phyloP scores from a whole-genome alignment of 139 green algal genomes.

The Chlamydomonas schloesseri region DNA sequence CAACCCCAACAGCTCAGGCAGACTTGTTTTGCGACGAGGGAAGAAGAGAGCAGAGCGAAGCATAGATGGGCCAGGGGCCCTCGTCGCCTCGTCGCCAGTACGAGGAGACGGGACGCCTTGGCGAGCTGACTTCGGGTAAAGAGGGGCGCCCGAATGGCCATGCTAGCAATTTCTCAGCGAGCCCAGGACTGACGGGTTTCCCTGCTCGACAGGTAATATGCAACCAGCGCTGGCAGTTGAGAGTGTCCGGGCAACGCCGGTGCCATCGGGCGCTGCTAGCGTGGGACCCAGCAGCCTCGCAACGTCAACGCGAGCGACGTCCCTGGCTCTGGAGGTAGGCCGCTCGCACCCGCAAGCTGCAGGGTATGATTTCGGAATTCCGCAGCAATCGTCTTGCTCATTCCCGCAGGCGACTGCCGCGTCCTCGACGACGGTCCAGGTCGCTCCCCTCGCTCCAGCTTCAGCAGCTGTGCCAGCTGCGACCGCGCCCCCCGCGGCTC shows the following conservation, averaged over 20 bases:
- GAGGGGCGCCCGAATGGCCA: too few species aligned
- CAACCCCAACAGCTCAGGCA: too few species aligned
- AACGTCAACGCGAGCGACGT: conserved; percentile 25
- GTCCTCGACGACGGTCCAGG: neutral
- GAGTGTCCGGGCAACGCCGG: neutral
- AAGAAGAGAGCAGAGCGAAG: too few species aligned
- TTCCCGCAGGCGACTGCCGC: neutral
- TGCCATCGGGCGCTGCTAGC: neutral
- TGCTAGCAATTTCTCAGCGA: neutral
- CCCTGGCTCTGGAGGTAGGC: conserved; percentile 19
- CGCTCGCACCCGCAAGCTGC: neutral
- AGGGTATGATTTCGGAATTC: neutral
- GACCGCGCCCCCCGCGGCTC: neutral
- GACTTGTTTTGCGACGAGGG: too few species aligned
- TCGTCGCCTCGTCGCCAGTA: conserved; percentile 38
- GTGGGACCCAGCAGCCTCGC: neutral
- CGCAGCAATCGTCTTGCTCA: neutral
- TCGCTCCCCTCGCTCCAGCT: neutral
- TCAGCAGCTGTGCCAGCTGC: neutral
- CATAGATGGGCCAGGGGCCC: conserved; percentile 31
- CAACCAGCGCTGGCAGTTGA: neutral
- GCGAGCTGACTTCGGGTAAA: too few species aligned
- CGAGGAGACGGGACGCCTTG: conserved; percentile 37
- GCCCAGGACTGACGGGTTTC: neutral
- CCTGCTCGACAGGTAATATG: neutral